These are phyloP conservation scores for Ceratocystis cubensis DNA, from an alignment of 2,329 filamentous ascomycete genomes.

Conservation along the genomic window DNA sequence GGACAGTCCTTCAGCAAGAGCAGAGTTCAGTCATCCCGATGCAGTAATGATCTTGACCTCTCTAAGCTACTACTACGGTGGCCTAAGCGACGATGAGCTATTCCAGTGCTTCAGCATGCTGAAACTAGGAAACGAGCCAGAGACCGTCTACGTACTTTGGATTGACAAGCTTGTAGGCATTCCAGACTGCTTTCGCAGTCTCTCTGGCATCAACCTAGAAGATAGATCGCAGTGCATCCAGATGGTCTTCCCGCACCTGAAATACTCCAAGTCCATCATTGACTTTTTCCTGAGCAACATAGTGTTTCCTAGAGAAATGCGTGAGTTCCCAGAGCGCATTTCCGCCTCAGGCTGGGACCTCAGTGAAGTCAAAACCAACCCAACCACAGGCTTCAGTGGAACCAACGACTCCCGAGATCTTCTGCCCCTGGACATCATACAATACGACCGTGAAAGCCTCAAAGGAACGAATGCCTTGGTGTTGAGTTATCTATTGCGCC, in stretches of 20 bases:
- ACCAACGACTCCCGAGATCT: slow-evolving; percentile 52
- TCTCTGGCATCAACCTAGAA: slow-evolving; percentile 45
- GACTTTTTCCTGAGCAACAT: slow-evolving; percentile 50
- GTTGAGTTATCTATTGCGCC: slow-evolving; percentile 43
- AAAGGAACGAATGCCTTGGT: slow-evolving; percentile 57
- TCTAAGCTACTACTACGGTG: slow-evolving; percentile 44
- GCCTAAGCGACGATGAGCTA: slow-evolving; percentile 40
- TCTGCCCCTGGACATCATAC: slow-evolving; percentile 43
- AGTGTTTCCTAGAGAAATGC: slow-evolving; percentile 50
- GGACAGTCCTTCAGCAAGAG: slow-evolving; percentile 40
- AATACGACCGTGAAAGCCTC: slow-evolving; percentile 43
- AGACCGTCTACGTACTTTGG: slow-evolving; percentile 41
- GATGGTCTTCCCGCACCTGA: slow-evolving; percentile 41
- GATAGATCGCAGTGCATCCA: slow-evolving; percentile 38
- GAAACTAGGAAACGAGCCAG: slow-evolving; percentile 38
- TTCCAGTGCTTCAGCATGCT: slow-evolving; percentile 37
- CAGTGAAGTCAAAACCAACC: slow-evolving; percentile 33
- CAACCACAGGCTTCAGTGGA: slow-evolving; percentile 55
- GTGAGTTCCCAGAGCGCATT: slow-evolving; percentile 51
- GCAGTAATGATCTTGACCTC: slow-evolving; percentile 44
- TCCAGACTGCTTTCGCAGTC: slow-evolving; percentile 29
- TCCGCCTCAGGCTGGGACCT: slow-evolving; percentile 58
- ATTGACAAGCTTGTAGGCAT: slow-evolving; percentile 29
- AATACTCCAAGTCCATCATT: slow-evolving; percentile 40
- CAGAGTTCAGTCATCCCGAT: slow-evolving; percentile 53